Evolutionary conservation across 805 yeast species (phyloP), one percentile per base, ranked within the genome.

Genomic region (Ogataea dorogensis): DNA sequence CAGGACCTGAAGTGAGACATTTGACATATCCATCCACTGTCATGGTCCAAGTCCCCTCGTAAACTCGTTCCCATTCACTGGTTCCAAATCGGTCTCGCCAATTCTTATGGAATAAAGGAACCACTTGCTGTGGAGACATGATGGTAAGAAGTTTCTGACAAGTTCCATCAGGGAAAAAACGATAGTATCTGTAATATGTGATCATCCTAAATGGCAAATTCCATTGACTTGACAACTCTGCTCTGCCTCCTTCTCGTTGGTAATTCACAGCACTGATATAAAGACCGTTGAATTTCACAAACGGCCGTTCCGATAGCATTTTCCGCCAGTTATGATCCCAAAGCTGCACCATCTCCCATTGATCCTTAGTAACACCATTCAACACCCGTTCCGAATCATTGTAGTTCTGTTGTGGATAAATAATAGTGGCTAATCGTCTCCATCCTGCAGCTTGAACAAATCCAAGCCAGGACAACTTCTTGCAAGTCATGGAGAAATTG

Each of bases 201-300:
- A 91, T 84, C 56, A 87, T 77, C 48, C 86, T 77, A 14, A 85
- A 75, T 2, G 96, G 96, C 42, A 77, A 77, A 28, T 71, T 60
- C 82, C 93, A 78, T 5, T 84, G 71, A 19, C 68, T 67, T 1
- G 85, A 75, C 28, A 79, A 74, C 46, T 77, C 85, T 7, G 77
- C 72, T 33, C 79, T 71, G 2, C 85, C 81, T 23, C 97, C 97
- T 51, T 85, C 87, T 36, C 95, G 73, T 47, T 83, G 75, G 59
- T 88, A 89, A 43, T 84, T 84, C 33, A 89, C 85, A 13, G 81
- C 84, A 50, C 95, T 80, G 15, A 91, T 84, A 50, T 91, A 91
- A 13, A 87, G 71, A 2, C 98, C 98, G 36, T 77, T 68, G 56
- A 76, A 86, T 51, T 91, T 82, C 21, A 89, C 50, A 50, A 81